Base-by-base conservation (phyloP, 352 stramenopile genomes). In the Pythium angustatum region DNA sequence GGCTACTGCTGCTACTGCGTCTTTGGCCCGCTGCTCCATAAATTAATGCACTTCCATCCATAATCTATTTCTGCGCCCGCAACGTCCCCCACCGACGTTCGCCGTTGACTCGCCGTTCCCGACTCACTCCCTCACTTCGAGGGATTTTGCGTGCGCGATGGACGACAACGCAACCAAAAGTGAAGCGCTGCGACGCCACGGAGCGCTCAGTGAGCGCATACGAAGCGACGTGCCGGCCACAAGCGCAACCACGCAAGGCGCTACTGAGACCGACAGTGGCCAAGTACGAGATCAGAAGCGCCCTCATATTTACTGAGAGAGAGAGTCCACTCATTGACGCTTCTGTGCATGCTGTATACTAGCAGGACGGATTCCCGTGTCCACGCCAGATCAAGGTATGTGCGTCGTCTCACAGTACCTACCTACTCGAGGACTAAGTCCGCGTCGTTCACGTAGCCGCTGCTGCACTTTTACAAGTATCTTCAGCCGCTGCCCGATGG, bases 391-490 rank as follows among this genome's bases (percentile, higher is more conserved):
- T 80, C 69, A 71, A 75, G 62, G 72, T 79, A 9, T 17, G 31
- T 45, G 6, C 17, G n/a, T 1, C 19, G 55, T 9, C 36, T 43
- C 36, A 19, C 36, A n/a, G n/a, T n/a, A n/a, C n/a, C n/a, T n/a
- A n/a, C n/a, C n/a, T n/a, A n/a, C n/a, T n/a, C n/a, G 5, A 17
- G 36, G 6, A 45, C 40, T 45, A 22, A 45, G 11, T 26, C 26
- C 8, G 33, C 33, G 7, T 5, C 8, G 40, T n/a, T 2, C 4
- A 9, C 40, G 31, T 9, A 88, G 79, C 81, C 85, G 11, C 65
- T 87, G 10, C 57, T 94, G 22, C 83, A 82, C 66, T 94, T 94
- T 59, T 94, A 88, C 77, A 94, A 94, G 72, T 92, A 88, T 52
- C 58, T 94, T 7, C 85, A 94, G 58, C 85, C 85, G 10, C 73